These are phyloP conservation scores for Pelargonium australe DNA, from an alignment of 441 rosid genomes.

Conservation along the genomic window DNA sequence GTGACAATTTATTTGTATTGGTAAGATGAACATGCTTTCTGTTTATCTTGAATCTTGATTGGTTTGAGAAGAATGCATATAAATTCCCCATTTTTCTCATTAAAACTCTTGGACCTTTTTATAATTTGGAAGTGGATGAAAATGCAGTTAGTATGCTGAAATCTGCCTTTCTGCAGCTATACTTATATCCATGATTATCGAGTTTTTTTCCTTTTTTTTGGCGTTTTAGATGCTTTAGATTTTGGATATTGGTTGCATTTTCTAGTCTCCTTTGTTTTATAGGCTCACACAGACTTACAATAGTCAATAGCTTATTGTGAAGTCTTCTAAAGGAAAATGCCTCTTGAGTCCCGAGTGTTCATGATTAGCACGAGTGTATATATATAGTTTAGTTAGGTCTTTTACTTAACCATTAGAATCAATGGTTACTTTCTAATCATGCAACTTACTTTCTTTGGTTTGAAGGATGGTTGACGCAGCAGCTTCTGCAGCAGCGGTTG, in stretches of 20 bases:
- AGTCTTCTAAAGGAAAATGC: not conserved
- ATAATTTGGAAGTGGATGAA: not conserved
- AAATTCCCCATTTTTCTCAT: not conserved
- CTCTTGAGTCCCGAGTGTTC: too few species aligned
- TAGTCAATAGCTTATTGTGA: not conserved
- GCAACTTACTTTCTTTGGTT: not conserved
- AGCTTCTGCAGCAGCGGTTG: constrained; percentile 6
- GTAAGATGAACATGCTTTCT: not conserved
- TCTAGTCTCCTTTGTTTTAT: not conserved
- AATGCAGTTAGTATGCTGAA: too few species aligned
- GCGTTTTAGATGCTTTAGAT: not conserved
- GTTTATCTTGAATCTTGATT: not conserved
- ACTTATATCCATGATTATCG: too few species aligned
- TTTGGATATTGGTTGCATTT: not conserved
- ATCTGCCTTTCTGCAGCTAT: too few species aligned
- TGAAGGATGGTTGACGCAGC: constrained; percentile 5
- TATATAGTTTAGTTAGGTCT: not conserved
- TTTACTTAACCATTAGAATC: not conserved
- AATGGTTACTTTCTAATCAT: not conserved
- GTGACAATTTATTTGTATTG: too few species aligned
- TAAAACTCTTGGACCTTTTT: not conserved
- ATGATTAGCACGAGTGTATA: too few species aligned
- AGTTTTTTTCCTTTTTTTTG: too few species aligned
- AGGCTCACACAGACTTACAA: not conserved
- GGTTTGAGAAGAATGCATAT: not conserved